Evolutionary conservation across 345 rosid species (phyloP).

Genomic region (Sisymbrium irio): DNA sequence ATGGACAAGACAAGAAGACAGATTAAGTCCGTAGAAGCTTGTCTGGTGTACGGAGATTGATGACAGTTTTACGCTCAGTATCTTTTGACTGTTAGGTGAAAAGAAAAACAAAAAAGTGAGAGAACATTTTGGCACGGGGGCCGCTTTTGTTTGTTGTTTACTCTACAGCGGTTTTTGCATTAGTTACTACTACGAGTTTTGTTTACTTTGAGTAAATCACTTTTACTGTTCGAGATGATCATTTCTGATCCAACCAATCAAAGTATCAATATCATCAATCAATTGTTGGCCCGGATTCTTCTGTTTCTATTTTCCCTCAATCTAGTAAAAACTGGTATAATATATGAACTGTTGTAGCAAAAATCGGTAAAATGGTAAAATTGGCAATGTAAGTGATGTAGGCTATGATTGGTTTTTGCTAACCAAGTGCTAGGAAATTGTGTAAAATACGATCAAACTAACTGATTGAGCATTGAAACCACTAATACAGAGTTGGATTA

Average conservation of each 20-base stretch:
- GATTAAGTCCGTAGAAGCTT: slow-evolving; percentile 40
- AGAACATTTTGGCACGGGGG: slow-evolving; percentile 1
- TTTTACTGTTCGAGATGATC: not conserved
- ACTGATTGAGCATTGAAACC: not conserved
- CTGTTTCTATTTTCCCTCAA: not conserved
- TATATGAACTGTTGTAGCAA: no score
- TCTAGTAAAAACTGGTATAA: no score
- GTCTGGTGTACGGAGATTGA: not conserved
- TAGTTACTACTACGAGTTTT: slow-evolving; percentile 5
- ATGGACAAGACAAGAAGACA: slow-evolving; percentile 64
- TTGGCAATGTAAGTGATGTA: no score
- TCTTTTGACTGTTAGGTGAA: slow-evolving; percentile 13
- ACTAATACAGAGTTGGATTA: not conserved
- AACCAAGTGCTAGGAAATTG: no score
- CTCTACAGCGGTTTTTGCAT: slow-evolving; percentile 3
- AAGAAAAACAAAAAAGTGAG: not conserved
- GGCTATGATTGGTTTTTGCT: not conserved
- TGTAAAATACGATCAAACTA: no score
- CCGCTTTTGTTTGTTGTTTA: slow-evolving; percentile 15
- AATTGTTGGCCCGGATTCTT: not conserved
- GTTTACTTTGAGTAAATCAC: not conserved
- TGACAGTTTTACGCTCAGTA: not conserved
- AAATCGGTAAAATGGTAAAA: no score
- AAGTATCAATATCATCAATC: not conserved
- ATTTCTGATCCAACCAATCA: not conserved